Percentiles rank a stretch among this genome's conserved stretches.
Conservation (phyloP, 192 early-diverging fungal genomes). For the Thamnidium elegans region DNA sequence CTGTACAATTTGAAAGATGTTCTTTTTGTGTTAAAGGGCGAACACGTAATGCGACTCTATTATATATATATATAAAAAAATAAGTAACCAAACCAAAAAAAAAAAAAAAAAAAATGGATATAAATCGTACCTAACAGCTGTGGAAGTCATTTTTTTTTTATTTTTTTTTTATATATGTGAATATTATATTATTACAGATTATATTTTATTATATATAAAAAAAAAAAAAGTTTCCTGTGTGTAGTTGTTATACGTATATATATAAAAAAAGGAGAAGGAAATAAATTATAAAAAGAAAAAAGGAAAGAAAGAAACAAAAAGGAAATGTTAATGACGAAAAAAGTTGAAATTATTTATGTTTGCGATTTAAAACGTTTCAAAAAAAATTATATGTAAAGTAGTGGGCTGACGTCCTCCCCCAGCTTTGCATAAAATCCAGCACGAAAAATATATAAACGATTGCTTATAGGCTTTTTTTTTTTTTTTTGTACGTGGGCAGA, state of each 20-base stretch:
- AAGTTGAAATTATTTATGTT: background rate
- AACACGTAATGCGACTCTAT: conserved; percentile 73
- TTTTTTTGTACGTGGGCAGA: no score
- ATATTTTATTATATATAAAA: no score
- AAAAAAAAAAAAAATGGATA: background rate
- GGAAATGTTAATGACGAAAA: background rate
- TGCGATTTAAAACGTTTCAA: no score
- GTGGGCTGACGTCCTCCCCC: no score
- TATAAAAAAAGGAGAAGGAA: conserved; percentile 4
- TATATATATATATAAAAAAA: conserved; percentile 1
- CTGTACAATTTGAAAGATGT: conserved; percentile 54
- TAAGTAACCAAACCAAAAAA: background rate
- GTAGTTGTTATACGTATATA: conserved; percentile 3
- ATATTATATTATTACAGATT: no score
- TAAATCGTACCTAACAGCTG: conserved; percentile 32
- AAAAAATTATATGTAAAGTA: no score
- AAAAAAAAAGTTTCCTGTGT: no score
- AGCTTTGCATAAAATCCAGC: no score
- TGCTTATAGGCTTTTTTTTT: no score
- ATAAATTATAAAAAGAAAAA: conserved; percentile 4
- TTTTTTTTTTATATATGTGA: conserved; percentile 1
- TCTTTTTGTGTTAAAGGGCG: conserved; percentile 78
- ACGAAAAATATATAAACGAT: no score
- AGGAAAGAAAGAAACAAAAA: conserved; percentile 8
- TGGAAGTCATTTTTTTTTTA: conserved; percentile 11